phyloP scores from a whole-genome alignment of 2,329 filamentous ascomycete genomes.

The Aureobasidium sp. region DNA sequence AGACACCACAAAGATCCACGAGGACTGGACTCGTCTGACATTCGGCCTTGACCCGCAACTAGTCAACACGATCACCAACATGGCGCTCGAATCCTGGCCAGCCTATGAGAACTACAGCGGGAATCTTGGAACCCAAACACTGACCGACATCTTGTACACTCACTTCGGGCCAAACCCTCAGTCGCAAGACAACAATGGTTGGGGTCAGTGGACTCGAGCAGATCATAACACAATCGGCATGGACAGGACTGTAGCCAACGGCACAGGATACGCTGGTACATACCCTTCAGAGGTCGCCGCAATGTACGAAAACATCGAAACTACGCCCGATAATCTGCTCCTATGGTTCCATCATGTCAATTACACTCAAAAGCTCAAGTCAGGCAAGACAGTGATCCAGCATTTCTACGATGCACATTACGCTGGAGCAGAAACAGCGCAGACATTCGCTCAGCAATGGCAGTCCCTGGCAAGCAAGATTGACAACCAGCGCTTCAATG shows the following conservation, averaged over 20 bases:
- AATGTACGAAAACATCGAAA: constrained; percentile 51
- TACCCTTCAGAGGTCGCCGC: constrained; percentile 54
- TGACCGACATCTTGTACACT: constrained; percentile 58
- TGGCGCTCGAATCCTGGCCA: constrained; percentile 62
- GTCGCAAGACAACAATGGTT: constrained; percentile 58
- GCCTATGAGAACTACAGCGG: constrained; percentile 64
- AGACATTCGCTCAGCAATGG: constrained; percentile 50
- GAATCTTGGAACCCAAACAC: constrained; percentile 61
- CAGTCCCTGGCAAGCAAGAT: constrained; percentile 46
- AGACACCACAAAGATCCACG: constrained; percentile 43
- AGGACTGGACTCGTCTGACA: constrained; percentile 61
- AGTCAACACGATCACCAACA: constrained; percentile 50
- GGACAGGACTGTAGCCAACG: constrained; percentile 61
- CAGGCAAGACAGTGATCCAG: constrained; percentile 59
- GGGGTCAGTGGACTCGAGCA: constrained; percentile 66
- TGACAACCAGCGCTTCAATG: constrained; percentile 51
- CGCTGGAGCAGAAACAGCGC: constrained; percentile 49
- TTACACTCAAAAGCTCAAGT: constrained; percentile 54
- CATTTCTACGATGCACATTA: constrained; percentile 60
- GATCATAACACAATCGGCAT: constrained; percentile 54
- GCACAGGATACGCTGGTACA: constrained; percentile 57
- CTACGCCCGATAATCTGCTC: constrained; percentile 58
- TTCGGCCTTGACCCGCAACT: constrained; percentile 50
- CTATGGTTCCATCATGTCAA: constrained; percentile 69
- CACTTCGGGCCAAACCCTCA: constrained; percentile 62